Evolutionary conservation across 192 early-diverging fungal species (phyloP).

Genomic region (Coemansia sp.): DNA sequence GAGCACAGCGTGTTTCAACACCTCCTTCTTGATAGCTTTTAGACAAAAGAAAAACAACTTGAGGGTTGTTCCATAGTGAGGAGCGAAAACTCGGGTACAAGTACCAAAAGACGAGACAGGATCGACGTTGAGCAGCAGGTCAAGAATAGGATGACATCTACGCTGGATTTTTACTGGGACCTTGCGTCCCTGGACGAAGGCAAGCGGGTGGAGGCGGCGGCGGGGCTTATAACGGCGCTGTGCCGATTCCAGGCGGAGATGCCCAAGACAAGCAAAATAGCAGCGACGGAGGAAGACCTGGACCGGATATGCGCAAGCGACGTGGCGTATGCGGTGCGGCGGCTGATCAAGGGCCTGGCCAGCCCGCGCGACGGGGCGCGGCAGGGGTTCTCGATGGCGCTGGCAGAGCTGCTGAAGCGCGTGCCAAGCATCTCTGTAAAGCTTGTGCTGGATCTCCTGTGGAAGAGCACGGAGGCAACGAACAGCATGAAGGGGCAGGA

Average conservation of each 20-base stretch:
- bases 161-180: slow-evolving; percentile 74
- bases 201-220: slow-evolving; percentile 66
- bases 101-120: too few species aligned
- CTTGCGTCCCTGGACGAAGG: slow-evolving; percentile 74
- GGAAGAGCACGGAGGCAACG: slow-evolving; percentile 58
- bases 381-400: slow-evolving; percentile 93
- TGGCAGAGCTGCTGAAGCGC: slow-evolving; percentile 73
- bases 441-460: slow-evolving; percentile 70
- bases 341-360: slow-evolving; percentile 86
- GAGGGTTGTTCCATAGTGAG: too few species aligned
- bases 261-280: slow-evolving; percentile 26
- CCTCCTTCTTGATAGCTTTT: too few species aligned
- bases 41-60: too few species aligned
- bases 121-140: neutral
- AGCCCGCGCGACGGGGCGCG: slow-evolving; percentile 84
- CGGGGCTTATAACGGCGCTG: slow-evolving; percentile 61
- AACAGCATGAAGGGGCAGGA: slow-evolving; percentile 83
- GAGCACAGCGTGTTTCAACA: too few species aligned
- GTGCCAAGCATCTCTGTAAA: slow-evolving; percentile 56
- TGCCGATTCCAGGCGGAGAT: slow-evolving; percentile 56
- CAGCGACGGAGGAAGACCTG: slow-evolving; percentile 62
- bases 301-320: slow-evolving; percentile 71
- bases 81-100: too few species aligned
- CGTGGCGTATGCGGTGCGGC: slow-evolving; percentile 82
- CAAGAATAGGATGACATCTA: slow-evolving; percentile 33